These are phyloP conservation scores for Thalassiosira exigua DNA, from an alignment of 352 stramenopile species.

Conservation along the genomic window DNA sequence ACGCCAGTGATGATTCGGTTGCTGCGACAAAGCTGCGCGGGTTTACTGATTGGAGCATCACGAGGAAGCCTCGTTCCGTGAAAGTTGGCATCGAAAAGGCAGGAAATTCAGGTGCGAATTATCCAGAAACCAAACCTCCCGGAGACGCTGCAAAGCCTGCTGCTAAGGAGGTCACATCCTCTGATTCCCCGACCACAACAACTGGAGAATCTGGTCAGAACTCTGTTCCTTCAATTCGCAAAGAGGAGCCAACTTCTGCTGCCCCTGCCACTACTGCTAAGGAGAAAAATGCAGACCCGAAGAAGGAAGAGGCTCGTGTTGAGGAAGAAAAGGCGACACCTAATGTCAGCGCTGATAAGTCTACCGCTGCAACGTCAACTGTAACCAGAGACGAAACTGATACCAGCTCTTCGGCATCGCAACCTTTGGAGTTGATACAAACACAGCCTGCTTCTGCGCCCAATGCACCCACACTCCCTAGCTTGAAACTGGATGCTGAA, in stretches of 20 bases:
- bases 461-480: constrained; percentile 11
- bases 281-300: background rate
- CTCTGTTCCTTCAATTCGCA: background rate
- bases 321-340: constrained; percentile 9
- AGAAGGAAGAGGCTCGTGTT: background rate
- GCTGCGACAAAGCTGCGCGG: constrained; percentile 1
- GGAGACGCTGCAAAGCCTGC: background rate
- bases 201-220: background rate
- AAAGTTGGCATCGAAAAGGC: constrained; percentile 2
- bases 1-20: background rate
- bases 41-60: constrained; percentile 9
- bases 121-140: background rate
- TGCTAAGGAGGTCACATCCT: too few species aligned
- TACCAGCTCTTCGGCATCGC: constrained; percentile 2
- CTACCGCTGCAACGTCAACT: background rate
- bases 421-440: constrained; percentile 14
- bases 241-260: background rate
- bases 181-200: background rate
- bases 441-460: constrained; percentile 12
- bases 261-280: constrained; percentile 1
- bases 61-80: background rate
- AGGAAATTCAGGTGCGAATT: background rate
- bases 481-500: constrained; percentile 21
- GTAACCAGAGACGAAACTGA: background rate
- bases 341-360: constrained; percentile 5